phyloP scores from a whole-genome alignment of 2,329 filamentous ascomycete genomes.

The Colletotrichum aenigma region DNA sequence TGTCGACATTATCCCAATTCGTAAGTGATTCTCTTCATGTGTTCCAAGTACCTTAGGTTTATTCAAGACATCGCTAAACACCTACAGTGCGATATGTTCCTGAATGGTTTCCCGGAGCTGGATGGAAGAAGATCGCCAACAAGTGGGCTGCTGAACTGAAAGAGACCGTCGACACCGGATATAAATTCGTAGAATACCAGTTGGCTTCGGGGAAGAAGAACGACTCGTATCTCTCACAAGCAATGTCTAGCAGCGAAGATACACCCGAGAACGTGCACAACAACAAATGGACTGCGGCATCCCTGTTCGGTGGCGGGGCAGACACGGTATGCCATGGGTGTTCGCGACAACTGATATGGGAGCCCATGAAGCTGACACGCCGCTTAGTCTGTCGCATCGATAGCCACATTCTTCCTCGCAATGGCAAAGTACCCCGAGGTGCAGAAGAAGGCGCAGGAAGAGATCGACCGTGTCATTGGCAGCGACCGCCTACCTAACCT shows the following conservation, averaged over 20 bases:
- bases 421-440: conserved; percentile 51
- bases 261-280: background rate
- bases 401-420: conserved; percentile 48
- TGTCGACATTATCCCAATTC: conserved; percentile 13
- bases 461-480: conserved; percentile 57
- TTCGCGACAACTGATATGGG: accelerated
- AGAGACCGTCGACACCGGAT: conserved; percentile 1
- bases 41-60: accelerated
- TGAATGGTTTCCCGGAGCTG: conserved; percentile 17
- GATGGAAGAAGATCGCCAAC: conserved; percentile 13
- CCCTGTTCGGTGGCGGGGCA: conserved; percentile 10
- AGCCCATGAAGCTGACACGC: background rate
- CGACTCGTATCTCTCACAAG: background rate
- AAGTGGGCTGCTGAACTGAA: background rate
- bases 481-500: conserved; percentile 48
- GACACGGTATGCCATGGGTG: conserved; percentile 23
- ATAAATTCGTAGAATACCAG: conserved; percentile 26
- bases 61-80: background rate
- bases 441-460: conserved; percentile 49
- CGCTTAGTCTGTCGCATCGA: conserved; percentile 30
- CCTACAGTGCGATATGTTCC: conserved; percentile 27
- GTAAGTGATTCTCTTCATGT: background rate
- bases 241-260: background rate
- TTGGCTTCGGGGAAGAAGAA: background rate
- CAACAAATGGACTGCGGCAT: conserved; percentile 15